These are phyloP conservation scores for Trypanosoma platydactyli DNA, from an alignment of 208 protist genomes.

Conservation along the genomic window DNA sequence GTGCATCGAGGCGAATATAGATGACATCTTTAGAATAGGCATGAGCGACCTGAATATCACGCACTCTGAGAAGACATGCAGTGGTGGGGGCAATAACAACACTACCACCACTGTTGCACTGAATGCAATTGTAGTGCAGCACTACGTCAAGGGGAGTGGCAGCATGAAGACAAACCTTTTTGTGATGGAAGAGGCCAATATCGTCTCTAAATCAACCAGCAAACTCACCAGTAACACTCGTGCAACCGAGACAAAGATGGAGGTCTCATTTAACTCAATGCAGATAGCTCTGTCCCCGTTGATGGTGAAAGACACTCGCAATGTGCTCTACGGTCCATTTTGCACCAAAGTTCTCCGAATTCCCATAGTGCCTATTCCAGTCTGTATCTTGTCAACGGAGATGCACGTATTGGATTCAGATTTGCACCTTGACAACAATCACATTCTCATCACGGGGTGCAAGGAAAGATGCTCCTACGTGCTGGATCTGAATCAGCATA, in stretches of 20 bases:
- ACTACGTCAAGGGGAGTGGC: not conserved
- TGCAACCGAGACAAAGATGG: constrained; percentile 36
- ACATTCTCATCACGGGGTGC: constrained; percentile 63
- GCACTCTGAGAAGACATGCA: not conserved
- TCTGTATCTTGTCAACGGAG: constrained; percentile 51
- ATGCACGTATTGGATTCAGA: constrained; percentile 55
- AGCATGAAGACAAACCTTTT: constrained; percentile 11
- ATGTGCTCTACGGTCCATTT: constrained; percentile 81
- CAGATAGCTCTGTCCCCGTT: constrained; percentile 58
- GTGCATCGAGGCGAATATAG: constrained; percentile 23
- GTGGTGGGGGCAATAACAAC: not conserved
- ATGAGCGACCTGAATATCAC: constrained; percentile 5
- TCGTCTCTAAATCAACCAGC: not conserved
- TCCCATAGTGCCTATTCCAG: constrained; percentile 59
- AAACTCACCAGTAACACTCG: not conserved
- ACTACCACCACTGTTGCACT: not conserved
- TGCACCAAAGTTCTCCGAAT: constrained; percentile 65
- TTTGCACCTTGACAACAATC: constrained; percentile 62
- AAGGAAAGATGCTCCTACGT: constrained; percentile 69
- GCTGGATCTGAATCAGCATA: constrained; percentile 71
- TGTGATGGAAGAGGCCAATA: constrained; percentile 2
- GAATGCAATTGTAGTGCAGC: constrained; percentile 11
- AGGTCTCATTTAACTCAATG: constrained; percentile 38
- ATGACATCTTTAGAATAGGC: constrained; percentile 17
- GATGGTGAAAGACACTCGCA: constrained; percentile 69